Conservation (phyloP, 2,329 filamentous ascomycete species). For the Aureobasidium namibiae region DNA sequence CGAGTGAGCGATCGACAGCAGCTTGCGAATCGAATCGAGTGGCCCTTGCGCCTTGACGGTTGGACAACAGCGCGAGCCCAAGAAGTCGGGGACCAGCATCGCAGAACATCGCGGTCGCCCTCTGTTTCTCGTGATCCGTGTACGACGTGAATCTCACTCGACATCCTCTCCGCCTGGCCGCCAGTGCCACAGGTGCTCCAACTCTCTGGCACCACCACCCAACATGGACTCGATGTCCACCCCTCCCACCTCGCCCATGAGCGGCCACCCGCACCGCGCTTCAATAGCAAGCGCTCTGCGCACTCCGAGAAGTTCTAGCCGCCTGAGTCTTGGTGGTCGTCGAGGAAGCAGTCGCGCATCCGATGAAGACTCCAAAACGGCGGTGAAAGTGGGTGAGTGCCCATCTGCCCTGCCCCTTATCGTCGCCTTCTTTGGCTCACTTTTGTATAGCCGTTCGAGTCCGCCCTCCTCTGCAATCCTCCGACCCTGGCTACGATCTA, state of each 20-base stretch:
- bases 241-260: slow-evolving; percentile 27
- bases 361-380: slow-evolving; percentile 82
- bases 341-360: slow-evolving; percentile 70
- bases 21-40: background rate
- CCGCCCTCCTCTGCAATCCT: slow-evolving; percentile 72
- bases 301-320: slow-evolving; percentile 55
- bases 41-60: slow-evolving; percentile 1
- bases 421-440: slow-evolving; percentile 10
- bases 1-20: background rate
- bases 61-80: background rate
- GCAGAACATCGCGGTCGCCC: background rate
- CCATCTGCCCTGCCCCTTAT: slow-evolving; percentile 25
- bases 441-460: slow-evolving; percentile 69
- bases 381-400: slow-evolving; percentile 85
- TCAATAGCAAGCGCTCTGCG: background rate
- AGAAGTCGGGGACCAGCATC: background rate
- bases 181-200: slow-evolving; percentile 4
- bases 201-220: background rate
- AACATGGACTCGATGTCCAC: slow-evolving; percentile 33
- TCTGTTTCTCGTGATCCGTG: background rate
- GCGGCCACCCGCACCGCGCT: slow-evolving; percentile 4
- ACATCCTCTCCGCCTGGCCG: background rate
- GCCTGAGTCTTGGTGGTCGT: slow-evolving; percentile 76
- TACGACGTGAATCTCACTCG: slow-evolving; percentile 6
- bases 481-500: slow-evolving; percentile 86